These are phyloP conservation scores for Deakozyma indianensis DNA, from an alignment of 805 yeast genomes.

Conservation along the genomic window DNA sequence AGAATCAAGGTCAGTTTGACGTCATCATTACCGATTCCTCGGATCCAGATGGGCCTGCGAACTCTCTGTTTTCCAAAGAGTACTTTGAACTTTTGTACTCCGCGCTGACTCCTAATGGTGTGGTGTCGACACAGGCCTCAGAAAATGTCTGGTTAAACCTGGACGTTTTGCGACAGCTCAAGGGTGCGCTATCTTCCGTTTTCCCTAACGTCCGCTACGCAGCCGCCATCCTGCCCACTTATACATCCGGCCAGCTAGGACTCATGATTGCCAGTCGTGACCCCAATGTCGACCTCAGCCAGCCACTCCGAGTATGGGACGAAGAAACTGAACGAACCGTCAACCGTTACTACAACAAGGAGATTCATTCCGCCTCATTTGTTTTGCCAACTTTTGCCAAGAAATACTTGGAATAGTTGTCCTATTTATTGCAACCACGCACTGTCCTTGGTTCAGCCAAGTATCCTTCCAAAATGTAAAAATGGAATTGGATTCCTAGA, in stretches of 20 bases:
- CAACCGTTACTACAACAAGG: constrained; percentile 70
- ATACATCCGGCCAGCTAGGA: constrained; percentile 96
- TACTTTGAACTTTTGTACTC: constrained; percentile 56
- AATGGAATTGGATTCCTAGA: not conserved
- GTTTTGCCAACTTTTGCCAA: constrained; percentile 88
- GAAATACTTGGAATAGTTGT: constrained; percentile 28
- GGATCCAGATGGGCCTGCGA: constrained; percentile 95
- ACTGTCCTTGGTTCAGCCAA: not conserved
- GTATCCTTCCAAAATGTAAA: not conserved
- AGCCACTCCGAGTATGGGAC: constrained; percentile 53
- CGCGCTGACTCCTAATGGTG: constrained; percentile 48
- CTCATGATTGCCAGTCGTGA: constrained; percentile 91
- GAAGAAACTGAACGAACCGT: constrained; percentile 47
- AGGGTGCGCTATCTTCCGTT: constrained; percentile 65
- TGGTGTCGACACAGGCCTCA: constrained; percentile 66
- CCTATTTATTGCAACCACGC: not conserved
- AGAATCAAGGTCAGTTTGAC: constrained; percentile 42
- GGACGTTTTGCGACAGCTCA: constrained; percentile 67
- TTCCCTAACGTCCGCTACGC: constrained; percentile 90
- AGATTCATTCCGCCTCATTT: constrained; percentile 78
- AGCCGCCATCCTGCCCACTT: constrained; percentile 87
- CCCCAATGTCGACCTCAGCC: constrained; percentile 42
- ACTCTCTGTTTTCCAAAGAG: constrained; percentile 62
- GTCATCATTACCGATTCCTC: constrained; percentile 84
- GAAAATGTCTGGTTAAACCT: constrained; percentile 91